These are phyloP conservation scores for Coemansia sp. DNA, from an alignment of 192 early-diverging fungal species.

Conservation along the genomic window DNA sequence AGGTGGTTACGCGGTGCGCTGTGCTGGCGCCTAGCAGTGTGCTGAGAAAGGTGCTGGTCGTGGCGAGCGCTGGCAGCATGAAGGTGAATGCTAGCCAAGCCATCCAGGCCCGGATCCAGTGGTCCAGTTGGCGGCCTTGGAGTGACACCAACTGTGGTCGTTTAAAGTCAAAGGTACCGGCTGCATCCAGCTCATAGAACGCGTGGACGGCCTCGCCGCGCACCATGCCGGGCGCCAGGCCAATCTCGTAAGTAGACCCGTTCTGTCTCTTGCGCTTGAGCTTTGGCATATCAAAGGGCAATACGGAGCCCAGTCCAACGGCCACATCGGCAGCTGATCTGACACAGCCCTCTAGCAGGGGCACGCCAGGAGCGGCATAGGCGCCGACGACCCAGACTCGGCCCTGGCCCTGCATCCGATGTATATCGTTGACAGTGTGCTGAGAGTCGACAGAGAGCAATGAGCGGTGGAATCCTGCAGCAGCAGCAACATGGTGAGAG, in stretches of 20 bases:
- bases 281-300: constrained; percentile 31
- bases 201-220: constrained; percentile 44
- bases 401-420: constrained; percentile 36
- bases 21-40: constrained; percentile 19
- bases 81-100: constrained; percentile 25
- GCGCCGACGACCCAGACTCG: constrained; percentile 63
- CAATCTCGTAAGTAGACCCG: constrained; percentile 32
- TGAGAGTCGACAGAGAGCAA: constrained; percentile 61
- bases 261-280: constrained; percentile 10
- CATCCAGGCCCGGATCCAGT: constrained; percentile 14
- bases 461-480: constrained; percentile 60
- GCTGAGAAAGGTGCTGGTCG: neutral
- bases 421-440: constrained; percentile 53
- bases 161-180: constrained; percentile 28
- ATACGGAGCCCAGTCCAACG: constrained; percentile 30
- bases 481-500: constrained; percentile 40
- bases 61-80: constrained; percentile 2
- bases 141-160: neutral
- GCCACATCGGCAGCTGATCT: constrained; percentile 60
- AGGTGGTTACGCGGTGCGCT: constrained; percentile 25
- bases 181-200: constrained; percentile 38
- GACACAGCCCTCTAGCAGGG: constrained; percentile 66
- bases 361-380: constrained; percentile 65
- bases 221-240: constrained; percentile 29
- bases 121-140: neutral